A percentile compares a stretch with the other conserved stretches of the same genome.
Evolutionary conservation across 2,329 filamentous ascomycete species (phyloP).

Genomic region (Pseudogymnoascus pannorum): DNA sequence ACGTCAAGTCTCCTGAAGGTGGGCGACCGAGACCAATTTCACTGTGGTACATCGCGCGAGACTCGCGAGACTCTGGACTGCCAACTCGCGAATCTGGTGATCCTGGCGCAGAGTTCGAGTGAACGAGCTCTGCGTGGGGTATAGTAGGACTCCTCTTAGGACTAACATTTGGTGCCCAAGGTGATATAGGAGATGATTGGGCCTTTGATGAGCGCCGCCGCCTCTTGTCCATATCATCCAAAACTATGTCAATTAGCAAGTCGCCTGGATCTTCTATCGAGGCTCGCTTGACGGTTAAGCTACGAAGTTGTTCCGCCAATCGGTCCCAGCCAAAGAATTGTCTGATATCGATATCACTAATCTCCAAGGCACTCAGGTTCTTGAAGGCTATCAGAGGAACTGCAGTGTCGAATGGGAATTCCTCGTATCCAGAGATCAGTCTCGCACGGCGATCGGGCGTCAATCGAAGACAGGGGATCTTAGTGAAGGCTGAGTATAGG

Average conservation of each 20-base stretch:
- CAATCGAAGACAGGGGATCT: slow-evolving; percentile 85
- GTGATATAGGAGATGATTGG: slow-evolving; percentile 69
- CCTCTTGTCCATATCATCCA: slow-evolving; percentile 93
- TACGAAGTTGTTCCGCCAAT: slow-evolving; percentile 83
- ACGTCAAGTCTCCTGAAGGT: slow-evolving; percentile 26
- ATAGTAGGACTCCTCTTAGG: slow-evolving; percentile 56
- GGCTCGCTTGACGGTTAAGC: slow-evolving; percentile 79
- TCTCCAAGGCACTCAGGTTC: slow-evolving; percentile 87
- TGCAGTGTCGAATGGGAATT: slow-evolving; percentile 95
- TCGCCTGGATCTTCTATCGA: slow-evolving; percentile 85
- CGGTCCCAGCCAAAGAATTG: slow-evolving; percentile 98
- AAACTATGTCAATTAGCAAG: slow-evolving; percentile 82
- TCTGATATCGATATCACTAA: slow-evolving; percentile 91
- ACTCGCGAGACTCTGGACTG: slow-evolving; percentile 17
- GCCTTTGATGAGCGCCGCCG: slow-evolving; percentile 81
- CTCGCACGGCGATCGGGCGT: slow-evolving; percentile 89
- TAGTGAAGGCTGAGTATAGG: slow-evolving; percentile 95
- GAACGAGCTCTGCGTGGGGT: slow-evolving; percentile 58
- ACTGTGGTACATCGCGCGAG: not conserved
- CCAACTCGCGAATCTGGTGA: slow-evolving; percentile 43
- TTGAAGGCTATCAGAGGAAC: slow-evolving; percentile 97
- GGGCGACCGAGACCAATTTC: not conserved
- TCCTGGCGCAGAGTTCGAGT: slow-evolving; percentile 61
- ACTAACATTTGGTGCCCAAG: slow-evolving; percentile 53
- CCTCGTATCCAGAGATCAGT: slow-evolving; percentile 87